phyloP scores from a whole-genome alignment of 345 rosid species.

The Hypericum perforatum region DNA sequence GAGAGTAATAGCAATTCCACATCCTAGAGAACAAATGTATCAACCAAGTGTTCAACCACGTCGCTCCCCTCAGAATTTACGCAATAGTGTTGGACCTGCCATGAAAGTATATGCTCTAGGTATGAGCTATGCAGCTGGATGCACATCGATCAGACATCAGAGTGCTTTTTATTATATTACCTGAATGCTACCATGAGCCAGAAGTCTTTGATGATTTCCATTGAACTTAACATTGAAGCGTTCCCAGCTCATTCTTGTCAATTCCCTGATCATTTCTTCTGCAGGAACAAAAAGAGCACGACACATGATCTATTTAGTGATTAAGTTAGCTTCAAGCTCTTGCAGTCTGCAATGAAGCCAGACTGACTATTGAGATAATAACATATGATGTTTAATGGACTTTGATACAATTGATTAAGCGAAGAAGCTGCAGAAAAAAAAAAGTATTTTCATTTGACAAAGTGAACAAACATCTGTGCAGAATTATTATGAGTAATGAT shows the following conservation, averaged over 20 bases:
- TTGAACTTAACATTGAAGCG: constrained; percentile 70
- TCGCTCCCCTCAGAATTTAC: constrained; percentile 69
- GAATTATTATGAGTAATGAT: too few relatives aligned
- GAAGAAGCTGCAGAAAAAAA: too few relatives aligned
- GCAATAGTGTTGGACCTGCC: constrained; percentile 7
- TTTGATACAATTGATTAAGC: too few relatives aligned
- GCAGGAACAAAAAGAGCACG: constrained; percentile 14
- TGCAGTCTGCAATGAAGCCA: not conserved
- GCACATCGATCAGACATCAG: too few relatives aligned
- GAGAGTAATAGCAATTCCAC: not conserved
- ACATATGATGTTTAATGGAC: too few relatives aligned
- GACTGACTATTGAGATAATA: too few relatives aligned
- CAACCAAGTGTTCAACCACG: constrained; percentile 73
- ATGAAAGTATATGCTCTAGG: too few relatives aligned
- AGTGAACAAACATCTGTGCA: too few relatives aligned
- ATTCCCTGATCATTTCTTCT: constrained; percentile 68
- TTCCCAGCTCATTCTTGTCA: constrained; percentile 68
- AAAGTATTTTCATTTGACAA: too few relatives aligned
- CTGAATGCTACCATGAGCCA: constrained; percentile 80
- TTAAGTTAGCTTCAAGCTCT: not conserved
- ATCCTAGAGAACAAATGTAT: constrained; percentile 41
- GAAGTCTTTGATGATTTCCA: constrained; percentile 48
- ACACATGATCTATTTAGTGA: not conserved
- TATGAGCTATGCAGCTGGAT: too few relatives aligned
- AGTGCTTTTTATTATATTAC: constrained; percentile 49